Conservation (phyloP, 2,329 filamentous ascomycete species). For the Blumeriella jaapii region DNA sequence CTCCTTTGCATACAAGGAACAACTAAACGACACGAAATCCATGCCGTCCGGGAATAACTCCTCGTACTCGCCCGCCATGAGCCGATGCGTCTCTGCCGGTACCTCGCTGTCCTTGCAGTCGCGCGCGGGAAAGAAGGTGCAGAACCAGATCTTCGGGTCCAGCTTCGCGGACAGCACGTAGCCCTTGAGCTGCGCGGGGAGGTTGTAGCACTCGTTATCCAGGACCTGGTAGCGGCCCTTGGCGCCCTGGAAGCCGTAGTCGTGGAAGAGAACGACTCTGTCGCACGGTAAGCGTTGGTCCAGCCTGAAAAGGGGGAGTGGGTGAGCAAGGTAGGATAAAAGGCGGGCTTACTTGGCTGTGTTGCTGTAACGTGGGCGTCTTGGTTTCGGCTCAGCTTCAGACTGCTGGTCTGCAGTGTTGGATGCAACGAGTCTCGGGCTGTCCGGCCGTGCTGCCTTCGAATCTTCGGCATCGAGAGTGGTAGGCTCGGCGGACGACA, state of each 20-base stretch:
- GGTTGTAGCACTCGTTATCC: background rate
- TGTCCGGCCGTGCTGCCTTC: too few relatives aligned
- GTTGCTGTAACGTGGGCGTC: too few relatives aligned
- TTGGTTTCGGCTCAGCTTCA: too few relatives aligned
- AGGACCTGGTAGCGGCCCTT: background rate
- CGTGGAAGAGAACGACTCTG: background rate
- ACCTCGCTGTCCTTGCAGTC: background rate
- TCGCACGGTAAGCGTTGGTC: too few relatives aligned
- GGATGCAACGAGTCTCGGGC: too few relatives aligned
- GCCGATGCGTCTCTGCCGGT: background rate
- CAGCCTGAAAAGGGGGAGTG: too few relatives aligned
- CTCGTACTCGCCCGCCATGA: conserved; percentile 1
- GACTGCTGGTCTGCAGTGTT: too few relatives aligned
- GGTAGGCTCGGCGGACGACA: too few relatives aligned
- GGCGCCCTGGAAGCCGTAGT: background rate
- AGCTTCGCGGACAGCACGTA: background rate
- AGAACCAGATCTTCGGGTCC: background rate
- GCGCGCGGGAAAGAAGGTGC: background rate
- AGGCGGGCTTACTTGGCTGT: too few relatives aligned
- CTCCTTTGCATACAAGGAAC: too few relatives aligned
- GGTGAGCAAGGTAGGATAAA: too few relatives aligned
- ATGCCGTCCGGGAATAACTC: background rate
- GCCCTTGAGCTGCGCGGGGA: background rate
- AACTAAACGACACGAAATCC: conserved; percentile 1
- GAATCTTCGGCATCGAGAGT: too few relatives aligned